These are phyloP conservation scores for Carex parvula DNA, from an alignment of 176 grass and related monocot genomes.

Conservation along the genomic window DNA sequence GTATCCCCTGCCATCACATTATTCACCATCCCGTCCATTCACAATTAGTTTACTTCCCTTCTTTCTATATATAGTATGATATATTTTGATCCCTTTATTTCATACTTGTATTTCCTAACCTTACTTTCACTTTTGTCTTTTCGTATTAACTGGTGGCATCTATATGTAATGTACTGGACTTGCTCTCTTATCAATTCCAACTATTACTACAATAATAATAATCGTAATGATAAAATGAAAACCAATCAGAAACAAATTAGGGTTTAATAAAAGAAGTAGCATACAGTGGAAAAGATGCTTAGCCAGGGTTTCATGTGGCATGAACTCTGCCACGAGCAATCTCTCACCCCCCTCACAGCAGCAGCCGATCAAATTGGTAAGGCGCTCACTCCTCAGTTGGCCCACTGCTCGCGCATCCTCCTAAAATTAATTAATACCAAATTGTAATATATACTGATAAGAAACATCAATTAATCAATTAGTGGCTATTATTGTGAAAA, in stretches of 20 bases:
- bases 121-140: neutral
- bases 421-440: conserved; percentile 12
- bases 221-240: neutral
- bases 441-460: neutral
- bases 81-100: neutral
- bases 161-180: neutral
- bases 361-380: conserved; percentile 41
- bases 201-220: neutral
- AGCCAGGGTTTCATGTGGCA: conserved; percentile 57
- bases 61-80: neutral
- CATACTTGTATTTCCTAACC: neutral
- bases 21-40: neutral
- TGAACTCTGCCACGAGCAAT: conserved; percentile 59
- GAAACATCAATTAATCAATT: too few relatives aligned
- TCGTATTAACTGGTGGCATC: neutral
- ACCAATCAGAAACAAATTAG: neutral
- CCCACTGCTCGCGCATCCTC: conserved; percentile 46
- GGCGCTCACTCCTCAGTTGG: conserved; percentile 40
- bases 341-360: conserved; percentile 50
- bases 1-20: conserved; percentile 38
- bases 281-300: conserved; percentile 62
- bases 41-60: neutral
- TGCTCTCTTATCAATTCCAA: neutral
- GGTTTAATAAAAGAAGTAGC: neutral
- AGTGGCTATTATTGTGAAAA: too few relatives aligned